Conservation (phyloP, 2,329 filamentous ascomycete genomes). For the Aspergillus pseudoviridinutans region DNA sequence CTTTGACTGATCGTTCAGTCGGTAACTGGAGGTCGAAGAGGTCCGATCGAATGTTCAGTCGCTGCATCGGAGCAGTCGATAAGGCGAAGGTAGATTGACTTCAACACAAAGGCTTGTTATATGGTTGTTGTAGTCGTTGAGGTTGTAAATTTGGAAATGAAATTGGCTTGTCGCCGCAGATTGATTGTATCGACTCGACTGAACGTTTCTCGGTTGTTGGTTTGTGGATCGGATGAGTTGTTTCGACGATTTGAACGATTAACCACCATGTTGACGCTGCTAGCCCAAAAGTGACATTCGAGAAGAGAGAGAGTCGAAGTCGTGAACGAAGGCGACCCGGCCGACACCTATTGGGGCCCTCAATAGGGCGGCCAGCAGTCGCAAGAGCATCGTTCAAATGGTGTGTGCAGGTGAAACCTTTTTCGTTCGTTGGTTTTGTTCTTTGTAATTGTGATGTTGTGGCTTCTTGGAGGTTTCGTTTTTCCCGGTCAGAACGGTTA, state of each 20-base stretch:
- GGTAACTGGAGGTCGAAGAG: background rate
- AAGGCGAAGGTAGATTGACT: background rate
- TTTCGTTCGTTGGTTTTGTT: background rate
- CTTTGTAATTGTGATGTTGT: background rate
- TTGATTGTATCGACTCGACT: background rate
- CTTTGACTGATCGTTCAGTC: background rate
- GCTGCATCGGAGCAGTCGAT: background rate
- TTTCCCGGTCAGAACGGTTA: background rate
- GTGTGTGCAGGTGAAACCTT: background rate
- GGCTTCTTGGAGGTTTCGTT: background rate
- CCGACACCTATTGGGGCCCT: background rate
- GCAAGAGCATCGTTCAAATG: background rate
- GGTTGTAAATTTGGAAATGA: background rate
- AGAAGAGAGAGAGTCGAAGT: background rate
- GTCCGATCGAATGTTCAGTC: background rate
- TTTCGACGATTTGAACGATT: background rate
- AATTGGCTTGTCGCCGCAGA: background rate
- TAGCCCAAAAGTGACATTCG: background rate
- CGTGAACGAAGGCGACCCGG: background rate
- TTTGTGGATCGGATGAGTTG: background rate
- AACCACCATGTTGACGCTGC: background rate
- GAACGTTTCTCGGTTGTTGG: background rate
- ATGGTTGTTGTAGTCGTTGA: background rate
- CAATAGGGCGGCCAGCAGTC: background rate
- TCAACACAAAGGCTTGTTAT: background rate